phyloP scores from a whole-genome alignment of 495 filamentous ascomycete genomes.

The Halenospora varia region DNA sequence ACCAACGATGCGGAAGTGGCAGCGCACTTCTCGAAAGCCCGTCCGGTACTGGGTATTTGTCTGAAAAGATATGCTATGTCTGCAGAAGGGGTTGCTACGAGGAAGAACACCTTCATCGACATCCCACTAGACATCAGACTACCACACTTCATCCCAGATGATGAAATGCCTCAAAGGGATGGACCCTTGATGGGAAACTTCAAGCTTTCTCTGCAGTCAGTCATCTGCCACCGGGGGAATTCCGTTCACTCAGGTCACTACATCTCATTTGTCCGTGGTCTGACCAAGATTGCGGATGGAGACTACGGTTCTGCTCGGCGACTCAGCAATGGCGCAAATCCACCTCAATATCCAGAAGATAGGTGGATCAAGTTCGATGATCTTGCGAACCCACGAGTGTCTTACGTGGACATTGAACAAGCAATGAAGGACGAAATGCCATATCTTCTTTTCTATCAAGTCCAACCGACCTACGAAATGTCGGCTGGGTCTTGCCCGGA shows the following conservation, averaged over 20 bases:
- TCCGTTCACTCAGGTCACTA: conserved; percentile 93
- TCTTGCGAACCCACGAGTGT: conserved; percentile 65
- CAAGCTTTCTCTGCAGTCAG: conserved; percentile 82
- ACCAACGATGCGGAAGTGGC: conserved; percentile 66
- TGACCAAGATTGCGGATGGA: conserved; percentile 48
- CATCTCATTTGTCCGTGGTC: conserved; percentile 72
- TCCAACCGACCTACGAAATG: conserved; percentile 76
- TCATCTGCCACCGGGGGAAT: conserved; percentile 86
- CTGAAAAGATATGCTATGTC: conserved; percentile 84
- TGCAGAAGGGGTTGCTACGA: conserved; percentile 58
- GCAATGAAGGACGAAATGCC: conserved; percentile 79
- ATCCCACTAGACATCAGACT: conserved; percentile 86
- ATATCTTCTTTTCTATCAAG: conserved; percentile 93
- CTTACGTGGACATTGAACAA: conserved; percentile 67
- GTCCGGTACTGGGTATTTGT: conserved; percentile 86
- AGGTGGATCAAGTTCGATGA: conserved; percentile 93
- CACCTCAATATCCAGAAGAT: conserved; percentile 52
- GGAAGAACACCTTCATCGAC: conserved; percentile 78
- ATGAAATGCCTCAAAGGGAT: conserved; percentile 41
- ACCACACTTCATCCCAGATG: conserved; percentile 85
- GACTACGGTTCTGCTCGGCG: conserved; percentile 47
- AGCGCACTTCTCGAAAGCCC: conserved; percentile 64
- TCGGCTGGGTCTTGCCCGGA: conserved; percentile 27
- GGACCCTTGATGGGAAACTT: conserved; percentile 73
- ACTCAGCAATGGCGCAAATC: conserved; percentile 42